Percentiles rank a stretch among this genome's conserved stretches.
Evolutionary conservation across 225 moss, liverwort and hornwort genomes (phyloP).

Genomic region (Antitrichia curtipendula): DNA sequence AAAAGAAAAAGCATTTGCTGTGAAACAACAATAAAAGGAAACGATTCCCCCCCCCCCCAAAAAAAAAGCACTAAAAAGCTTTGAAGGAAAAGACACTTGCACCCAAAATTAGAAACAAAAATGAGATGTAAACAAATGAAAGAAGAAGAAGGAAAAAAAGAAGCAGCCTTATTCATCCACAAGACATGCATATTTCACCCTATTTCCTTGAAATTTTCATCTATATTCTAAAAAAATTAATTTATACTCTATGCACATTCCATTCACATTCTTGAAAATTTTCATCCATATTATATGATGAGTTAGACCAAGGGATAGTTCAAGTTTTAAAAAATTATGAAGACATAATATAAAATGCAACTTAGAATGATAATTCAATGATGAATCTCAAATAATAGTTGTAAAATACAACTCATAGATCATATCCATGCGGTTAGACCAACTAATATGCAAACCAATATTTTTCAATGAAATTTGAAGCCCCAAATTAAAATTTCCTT

Average conservation of each 20-base stretch:
- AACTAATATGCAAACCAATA: background rate
- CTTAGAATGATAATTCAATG: background rate
- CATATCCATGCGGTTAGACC: no score
- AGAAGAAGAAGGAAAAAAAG: no score
- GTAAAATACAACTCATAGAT: background rate
- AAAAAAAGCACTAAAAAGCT: background rate
- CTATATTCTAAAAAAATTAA: background rate
- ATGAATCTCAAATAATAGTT: background rate
- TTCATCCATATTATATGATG: background rate
- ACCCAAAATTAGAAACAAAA: background rate
- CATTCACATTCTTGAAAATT: no score
- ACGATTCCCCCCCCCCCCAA: rapidly evolving
- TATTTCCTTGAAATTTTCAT: background rate
- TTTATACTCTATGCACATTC: no score
- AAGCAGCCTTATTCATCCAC: background rate
- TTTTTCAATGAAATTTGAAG: background rate
- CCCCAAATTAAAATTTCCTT: background rate
- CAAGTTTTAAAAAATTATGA: background rate
- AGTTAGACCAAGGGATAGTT: background rate
- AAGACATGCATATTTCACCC: background rate
- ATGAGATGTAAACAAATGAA: no score
- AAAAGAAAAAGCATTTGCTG: background rate
- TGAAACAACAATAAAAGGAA: background rate
- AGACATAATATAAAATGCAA: background rate
- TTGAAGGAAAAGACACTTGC: background rate